Evolutionary conservation across 2,329 filamentous ascomycete genomes (phyloP).

Genomic region (Fusarium sororula): DNA sequence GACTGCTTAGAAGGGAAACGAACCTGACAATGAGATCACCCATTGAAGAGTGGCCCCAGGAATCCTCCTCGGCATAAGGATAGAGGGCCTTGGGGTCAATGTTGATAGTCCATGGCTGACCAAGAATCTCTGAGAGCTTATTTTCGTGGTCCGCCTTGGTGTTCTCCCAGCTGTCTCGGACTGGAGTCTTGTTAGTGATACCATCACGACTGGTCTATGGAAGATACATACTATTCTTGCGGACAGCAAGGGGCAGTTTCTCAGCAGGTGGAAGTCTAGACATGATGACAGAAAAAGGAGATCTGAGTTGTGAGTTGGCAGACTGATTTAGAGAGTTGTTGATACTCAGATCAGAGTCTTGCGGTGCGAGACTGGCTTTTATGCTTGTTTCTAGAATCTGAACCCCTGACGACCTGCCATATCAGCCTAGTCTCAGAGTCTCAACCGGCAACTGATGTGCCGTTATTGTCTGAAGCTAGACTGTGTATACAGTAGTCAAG

Average conservation of each 20-base stretch:
- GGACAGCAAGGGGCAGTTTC: constrained; percentile 60
- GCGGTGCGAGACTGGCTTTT: constrained; percentile 4
- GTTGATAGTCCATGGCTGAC: constrained; percentile 60
- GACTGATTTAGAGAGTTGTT: neutral
- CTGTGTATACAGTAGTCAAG: neutral
- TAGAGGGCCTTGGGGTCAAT: constrained; percentile 58
- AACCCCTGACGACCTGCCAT: constrained; percentile 13
- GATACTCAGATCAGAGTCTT: neutral
- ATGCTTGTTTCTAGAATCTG: neutral
- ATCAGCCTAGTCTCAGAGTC: constrained; percentile 1
- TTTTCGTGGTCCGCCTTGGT: constrained; percentile 57
- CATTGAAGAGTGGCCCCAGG: constrained; percentile 53
- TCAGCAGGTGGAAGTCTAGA: constrained; percentile 55
- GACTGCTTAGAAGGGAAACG: constrained; percentile 7
- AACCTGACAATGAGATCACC: constrained; percentile 57
- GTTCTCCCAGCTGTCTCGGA: constrained; percentile 62
- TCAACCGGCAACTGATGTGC: neutral
- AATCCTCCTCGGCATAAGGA: constrained; percentile 55
- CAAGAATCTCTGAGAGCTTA: constrained; percentile 55
- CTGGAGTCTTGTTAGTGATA: constrained; percentile 42
- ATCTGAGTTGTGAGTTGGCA: neutral
- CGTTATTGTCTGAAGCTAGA: neutral
- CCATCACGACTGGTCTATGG: no score
- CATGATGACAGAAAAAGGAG: constrained; percentile 24
- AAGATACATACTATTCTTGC: constrained; percentile 58